phyloP scores from a whole-genome alignment of 2,329 filamentous ascomycete genomes.

The Helotiales sp. region DNA sequence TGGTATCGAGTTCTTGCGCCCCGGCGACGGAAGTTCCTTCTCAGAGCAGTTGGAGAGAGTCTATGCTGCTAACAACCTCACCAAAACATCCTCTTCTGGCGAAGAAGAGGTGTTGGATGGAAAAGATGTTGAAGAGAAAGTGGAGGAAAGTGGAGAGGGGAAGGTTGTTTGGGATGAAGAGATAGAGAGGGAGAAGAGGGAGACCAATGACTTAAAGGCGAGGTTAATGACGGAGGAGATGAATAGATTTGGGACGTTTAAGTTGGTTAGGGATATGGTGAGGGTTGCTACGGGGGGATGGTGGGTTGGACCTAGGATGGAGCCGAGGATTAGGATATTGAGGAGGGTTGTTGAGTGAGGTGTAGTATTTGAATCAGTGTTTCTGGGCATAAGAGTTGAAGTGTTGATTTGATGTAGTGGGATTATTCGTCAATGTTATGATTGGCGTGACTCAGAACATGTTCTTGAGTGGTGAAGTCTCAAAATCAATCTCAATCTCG shows the following conservation, averaged over 20 bases:
- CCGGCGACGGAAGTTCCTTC: constrained; percentile 38
- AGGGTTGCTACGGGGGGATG: constrained; percentile 56
- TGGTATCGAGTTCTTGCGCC: constrained; percentile 58
- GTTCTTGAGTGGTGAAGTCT: too few species aligned
- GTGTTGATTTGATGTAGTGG: too few species aligned
- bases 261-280: constrained; percentile 37
- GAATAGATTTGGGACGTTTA: constrained; percentile 29
- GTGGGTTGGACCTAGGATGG: constrained; percentile 65
- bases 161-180: constrained; percentile 34
- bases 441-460: too few species aligned
- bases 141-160: constrained; percentile 10
- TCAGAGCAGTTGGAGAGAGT: constrained; percentile 23
- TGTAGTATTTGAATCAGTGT: not conserved
- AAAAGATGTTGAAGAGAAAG: constrained; percentile 24
- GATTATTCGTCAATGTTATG: too few species aligned
- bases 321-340: constrained; percentile 40
- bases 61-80: constrained; percentile 31
- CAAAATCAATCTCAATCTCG: too few species aligned
- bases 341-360: constrained; percentile 24
- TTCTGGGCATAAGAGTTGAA: too few species aligned
- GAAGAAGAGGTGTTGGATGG: constrained; percentile 11
- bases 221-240: constrained; percentile 28
- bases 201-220: constrained; percentile 25
- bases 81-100: constrained; percentile 5
- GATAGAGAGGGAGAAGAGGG: constrained; percentile 35